These are phyloP conservation scores for Tulasnella calospora DNA, from an alignment of 768 basidiomycete genomes.

Conservation along the genomic window DNA sequence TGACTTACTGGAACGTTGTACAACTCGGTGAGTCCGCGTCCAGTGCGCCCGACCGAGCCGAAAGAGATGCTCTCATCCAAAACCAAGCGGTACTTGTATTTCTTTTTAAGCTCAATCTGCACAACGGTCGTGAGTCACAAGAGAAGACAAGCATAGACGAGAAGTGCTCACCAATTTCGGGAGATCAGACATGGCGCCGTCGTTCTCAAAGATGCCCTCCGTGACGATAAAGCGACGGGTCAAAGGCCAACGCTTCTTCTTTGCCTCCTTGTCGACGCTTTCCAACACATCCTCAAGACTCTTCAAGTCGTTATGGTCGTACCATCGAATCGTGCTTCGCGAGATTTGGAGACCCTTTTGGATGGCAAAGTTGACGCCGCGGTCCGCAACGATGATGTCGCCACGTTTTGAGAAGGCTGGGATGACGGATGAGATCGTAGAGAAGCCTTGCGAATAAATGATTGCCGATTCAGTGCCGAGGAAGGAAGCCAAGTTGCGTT, in stretches of 20 bases:
- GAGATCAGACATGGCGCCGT: conserved; percentile 86
- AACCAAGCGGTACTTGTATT: conserved; percentile 93
- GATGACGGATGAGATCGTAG: conserved; percentile 88
- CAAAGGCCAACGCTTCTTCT: conserved; percentile 72
- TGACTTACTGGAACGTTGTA: conserved; percentile 81
- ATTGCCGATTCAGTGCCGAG: conserved; percentile 84
- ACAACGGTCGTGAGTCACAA: not conserved
- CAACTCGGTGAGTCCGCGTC: conserved; percentile 89
- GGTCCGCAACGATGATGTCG: conserved; percentile 96
- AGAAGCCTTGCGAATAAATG: conserved; percentile 90
- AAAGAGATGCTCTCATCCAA: conserved; percentile 94
- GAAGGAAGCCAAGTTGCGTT: conserved; percentile 85
- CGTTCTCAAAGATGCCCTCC: conserved; percentile 94
- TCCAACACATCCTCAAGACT: conserved; percentile 85
- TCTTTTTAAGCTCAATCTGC: conserved; percentile 88
- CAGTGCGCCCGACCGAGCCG: conserved; percentile 86
- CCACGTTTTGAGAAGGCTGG: conserved; percentile 97
- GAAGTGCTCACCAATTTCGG: conserved; percentile 73
- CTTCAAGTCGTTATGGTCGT: conserved; percentile 89
- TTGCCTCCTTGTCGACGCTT: conserved; percentile 78
- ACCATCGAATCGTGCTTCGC: conserved; percentile 89
- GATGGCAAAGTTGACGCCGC: conserved; percentile 91
- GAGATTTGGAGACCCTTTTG: conserved; percentile 95
- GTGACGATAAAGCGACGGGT: conserved; percentile 93
- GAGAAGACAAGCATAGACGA: not conserved